Base-by-base conservation (phyloP, 345 rosid genomes). In the Moringa oleifera region DNA sequence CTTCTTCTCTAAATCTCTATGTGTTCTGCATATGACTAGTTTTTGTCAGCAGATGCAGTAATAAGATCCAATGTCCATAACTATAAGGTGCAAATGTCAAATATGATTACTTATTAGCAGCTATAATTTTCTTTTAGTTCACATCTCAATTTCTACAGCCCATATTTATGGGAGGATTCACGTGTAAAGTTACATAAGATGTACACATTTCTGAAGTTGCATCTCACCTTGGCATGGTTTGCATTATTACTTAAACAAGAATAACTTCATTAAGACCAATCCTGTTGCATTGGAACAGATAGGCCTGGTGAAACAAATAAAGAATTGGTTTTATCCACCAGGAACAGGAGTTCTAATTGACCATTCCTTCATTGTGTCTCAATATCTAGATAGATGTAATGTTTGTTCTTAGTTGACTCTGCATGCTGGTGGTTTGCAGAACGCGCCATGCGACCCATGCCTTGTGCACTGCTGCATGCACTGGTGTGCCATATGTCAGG, bases 401-500 rank as follows among this genome's bases (percentile, higher is more conserved):
- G 16, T 28, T 20, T 53, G 7, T 47, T 23, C 25, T 53, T 70
- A 19, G 51, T 28, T 10, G 0, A 47, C 18, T 53, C 18, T 16
- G 21, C 57, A 25, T 51, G 65, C 46, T 61, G 45, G 21, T 65
- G 11, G 45, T 62, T 51, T 75, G 82, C 78, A 89, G 98, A 73
- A 86, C 67, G 82, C 96, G 0, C 97, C 96, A 0, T 93, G 97
- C 45, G 87, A 87, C 54, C 94, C 89, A 7, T 87, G 96, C 73
- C 55, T 84, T 64, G 97, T 87, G 55, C 96, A 92, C 56, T 87
- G 95, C 62, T 87, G 89, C 74, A 57, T 92, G 78, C 95, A 92
- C 20, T 87, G 95, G 93, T 87, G 95, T 68, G 98, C 98, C 7
- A 52, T 93, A 70, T 90, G 98, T 66, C 96, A 93, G 66, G 97